phyloP scores from a whole-genome alignment of 169 alveolate genomes.

The Plasmodium coatneyi region DNA sequence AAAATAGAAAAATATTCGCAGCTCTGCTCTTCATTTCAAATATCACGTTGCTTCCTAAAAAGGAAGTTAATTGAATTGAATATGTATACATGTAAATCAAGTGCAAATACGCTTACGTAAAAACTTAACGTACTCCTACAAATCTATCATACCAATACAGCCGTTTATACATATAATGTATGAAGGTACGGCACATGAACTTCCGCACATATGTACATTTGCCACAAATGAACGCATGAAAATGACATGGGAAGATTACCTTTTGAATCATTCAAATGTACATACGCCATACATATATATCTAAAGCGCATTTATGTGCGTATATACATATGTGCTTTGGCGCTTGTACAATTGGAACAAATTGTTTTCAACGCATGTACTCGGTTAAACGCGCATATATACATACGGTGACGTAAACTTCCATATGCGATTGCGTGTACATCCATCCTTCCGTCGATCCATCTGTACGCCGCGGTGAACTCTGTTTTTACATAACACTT shows the following conservation, averaged over 20 bases:
- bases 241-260: background rate
- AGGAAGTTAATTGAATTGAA: background rate
- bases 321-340: constrained; percentile 1
- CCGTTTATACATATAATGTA: background rate
- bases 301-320: background rate
- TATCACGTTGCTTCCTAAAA: background rate
- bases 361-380: background rate
- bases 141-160: background rate
- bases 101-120: background rate
- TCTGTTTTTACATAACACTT: background rate
- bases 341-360: background rate
- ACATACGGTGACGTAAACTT: background rate
- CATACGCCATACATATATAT: constrained; percentile 7
- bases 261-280: background rate
- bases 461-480: background rate
- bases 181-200: background rate
- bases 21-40: constrained; percentile 2
- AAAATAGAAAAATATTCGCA: background rate
- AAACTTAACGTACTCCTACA: constrained; percentile 7
- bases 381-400: background rate
- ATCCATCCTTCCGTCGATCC: background rate
- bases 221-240: background rate
- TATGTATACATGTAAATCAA: background rate
- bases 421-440: background rate
- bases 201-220: background rate